Evolutionary conservation across 1,284 basidiomycete genomes (phyloP), one percentile per base, ranked within the genome.

Genomic region (Ustilago lituana): DNA sequence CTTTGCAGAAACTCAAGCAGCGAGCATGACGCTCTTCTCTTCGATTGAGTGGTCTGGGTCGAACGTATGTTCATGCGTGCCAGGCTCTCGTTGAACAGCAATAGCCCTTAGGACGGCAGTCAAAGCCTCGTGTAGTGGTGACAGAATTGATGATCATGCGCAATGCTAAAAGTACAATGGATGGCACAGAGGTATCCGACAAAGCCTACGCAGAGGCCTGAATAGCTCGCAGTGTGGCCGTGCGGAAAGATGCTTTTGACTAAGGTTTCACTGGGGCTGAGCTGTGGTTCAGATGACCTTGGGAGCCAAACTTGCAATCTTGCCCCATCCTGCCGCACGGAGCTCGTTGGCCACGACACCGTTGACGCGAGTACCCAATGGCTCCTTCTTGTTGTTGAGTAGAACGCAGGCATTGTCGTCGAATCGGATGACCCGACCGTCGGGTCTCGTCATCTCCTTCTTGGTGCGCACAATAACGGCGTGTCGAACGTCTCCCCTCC

Each of bases 381-480:
- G 93, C 84, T 98, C 95, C 74, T 90, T 89, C 85, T 97, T 98
- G 85, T 93, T 93, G 84, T 99, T 98, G 62, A 99, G 84, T 26
- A 98, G 85, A 1, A 98, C 94, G 29, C 90, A 94, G 0, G 96
- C 96, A 80, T 98, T 98, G 86, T 98, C 96, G 84, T 98, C 96
- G 84, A 98, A 98, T 46, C 92, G 88, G 77, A 94, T 86, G 69
- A 88, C 86, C 12, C 91, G 87, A 5, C 93, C 94, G 82, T 96
- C 93, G n/a, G 93, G 90, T 78, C 93, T 85, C 37, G 88, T 86
- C 10, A 91, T 89, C 40, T 89, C 84, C 83, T 94, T 94, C 75
- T 89, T 88, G 12, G 93, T 95, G 46, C 95, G 89, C 15, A 98
- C 94, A 60, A 98, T 91, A 69, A 98, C 91, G 0, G 96, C 95